phyloP scores from a whole-genome alignment of 257 asterid species.

The Solanum arcanum region DNA sequence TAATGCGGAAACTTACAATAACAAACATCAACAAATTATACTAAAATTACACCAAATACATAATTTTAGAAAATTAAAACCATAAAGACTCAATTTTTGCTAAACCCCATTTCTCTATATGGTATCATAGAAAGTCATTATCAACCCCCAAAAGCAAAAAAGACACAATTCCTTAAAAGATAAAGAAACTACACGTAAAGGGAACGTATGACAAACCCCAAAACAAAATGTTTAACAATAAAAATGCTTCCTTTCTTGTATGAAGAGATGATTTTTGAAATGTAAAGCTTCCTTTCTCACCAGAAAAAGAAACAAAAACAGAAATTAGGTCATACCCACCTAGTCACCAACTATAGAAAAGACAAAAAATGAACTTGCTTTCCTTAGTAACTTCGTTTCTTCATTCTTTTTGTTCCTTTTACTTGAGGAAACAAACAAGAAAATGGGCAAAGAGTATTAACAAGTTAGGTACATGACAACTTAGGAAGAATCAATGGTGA shows the following conservation, averaged over 20 bases:
- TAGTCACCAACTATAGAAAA: not conserved
- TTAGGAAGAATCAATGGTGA: not conserved
- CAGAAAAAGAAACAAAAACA: not conserved
- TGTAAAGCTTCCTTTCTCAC: not conserved
- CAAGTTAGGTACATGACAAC: not conserved
- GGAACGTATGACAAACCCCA: not conserved
- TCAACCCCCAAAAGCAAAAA: not conserved
- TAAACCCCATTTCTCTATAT: not conserved
- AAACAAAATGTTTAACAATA: not conserved
- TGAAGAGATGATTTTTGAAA: not conserved
- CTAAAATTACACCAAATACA: not conserved
- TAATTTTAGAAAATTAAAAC: not conserved
- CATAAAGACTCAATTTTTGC: not conserved
- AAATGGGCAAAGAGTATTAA: not conserved
- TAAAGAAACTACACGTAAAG: not conserved
- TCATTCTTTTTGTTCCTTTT: not conserved
- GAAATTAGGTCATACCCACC: not conserved
- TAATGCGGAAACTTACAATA: not conserved
- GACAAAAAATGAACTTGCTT: not conserved
- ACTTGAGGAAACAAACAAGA: not conserved
- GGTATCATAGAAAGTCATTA: not conserved
- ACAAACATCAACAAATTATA: not conserved
- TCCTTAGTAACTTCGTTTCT: not conserved
- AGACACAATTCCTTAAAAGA: not conserved
- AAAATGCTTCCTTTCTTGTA: not conserved